Base-by-base conservation (phyloP, 2,329 filamentous ascomycete genomes). In the Colletotrichum ledebouriae region DNA sequence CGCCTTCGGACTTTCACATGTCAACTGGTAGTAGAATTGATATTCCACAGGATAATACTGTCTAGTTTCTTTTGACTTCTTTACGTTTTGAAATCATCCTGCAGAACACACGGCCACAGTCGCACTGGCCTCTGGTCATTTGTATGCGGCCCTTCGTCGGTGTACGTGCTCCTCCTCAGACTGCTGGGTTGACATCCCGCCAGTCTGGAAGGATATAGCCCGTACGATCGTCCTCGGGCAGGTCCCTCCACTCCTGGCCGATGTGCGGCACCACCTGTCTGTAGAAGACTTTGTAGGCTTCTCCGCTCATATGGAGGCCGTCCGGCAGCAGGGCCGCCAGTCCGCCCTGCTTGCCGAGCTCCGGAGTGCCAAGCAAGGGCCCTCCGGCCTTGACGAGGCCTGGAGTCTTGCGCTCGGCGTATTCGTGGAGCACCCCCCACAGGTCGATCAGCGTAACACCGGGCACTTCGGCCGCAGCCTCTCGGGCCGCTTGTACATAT, bases 381-480 rank as follows among this genome's bases (percentile, higher is more conserved):
- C 82, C 81, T 5, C 78, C 81, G 52, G 78, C 79, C 61, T 89
- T 85, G 75, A 53, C 49, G 17, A 89, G 91, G 56, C 85, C 80
- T 72, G 76, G 87, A 76, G 78, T 87, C 79, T 79, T 87, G 76
- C 77, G 85, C 77, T 78, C 87, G 82, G 78, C 94, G 85, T 87
- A 84, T 63, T 87, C 83, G 89, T 97, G 93, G 73, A 98, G 86
- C 0, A 88, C 89, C 69, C 87, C 86, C 89, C 93, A 97, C 2
- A 98, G 85, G 78, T 98, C 93, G 22, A 97, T 81, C 1, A 95
- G 86, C 0, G 88, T 84, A 3, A 95, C 83, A 2, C 86, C 91
- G 0, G 92, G 82, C 59, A 90, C 84, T 68, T 89, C 85, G 12
- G 89, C 87, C 7, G 92, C 93, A 86, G 98, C 78, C 76, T 84